Conservation (phyloP, 1,284 basidiomycete genomes). For the Coniferiporia weirii region DNA sequence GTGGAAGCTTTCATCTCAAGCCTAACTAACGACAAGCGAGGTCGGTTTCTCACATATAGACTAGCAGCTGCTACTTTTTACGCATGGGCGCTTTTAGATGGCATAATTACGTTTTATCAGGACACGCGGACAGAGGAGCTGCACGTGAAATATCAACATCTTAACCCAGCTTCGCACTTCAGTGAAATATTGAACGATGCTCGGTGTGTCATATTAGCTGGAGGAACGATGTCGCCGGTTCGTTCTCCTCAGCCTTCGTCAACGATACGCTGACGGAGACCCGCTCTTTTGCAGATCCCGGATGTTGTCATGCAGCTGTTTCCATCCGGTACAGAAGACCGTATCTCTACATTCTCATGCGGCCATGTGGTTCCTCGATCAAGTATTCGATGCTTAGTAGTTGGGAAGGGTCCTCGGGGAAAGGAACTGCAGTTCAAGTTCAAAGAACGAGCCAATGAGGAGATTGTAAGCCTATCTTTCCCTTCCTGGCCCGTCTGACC, state of each 20-base stretch:
- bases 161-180: conserved; percentile 92
- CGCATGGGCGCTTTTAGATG: conserved; percentile 42
- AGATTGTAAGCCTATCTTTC: conserved; percentile 44
- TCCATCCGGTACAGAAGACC: conserved; percentile 53
- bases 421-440: conserved; percentile 81
- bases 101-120: conserved; percentile 53
- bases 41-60: conserved; percentile 39
- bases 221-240: conserved; percentile 97
- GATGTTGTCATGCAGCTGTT: conserved; percentile 87
- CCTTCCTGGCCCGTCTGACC: not conserved
- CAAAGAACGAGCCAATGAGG: conserved; percentile 65
- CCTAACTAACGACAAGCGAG: conserved; percentile 76
- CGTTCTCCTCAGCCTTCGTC: conserved; percentile 17
- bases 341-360: conserved; percentile 81
- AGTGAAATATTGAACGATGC: conserved; percentile 76
- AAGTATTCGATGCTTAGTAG: conserved; percentile 76
- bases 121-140: conserved; percentile 41
- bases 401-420: conserved; percentile 76
- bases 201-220: conserved; percentile 82
- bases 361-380: conserved; percentile 85
- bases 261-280: not conserved
- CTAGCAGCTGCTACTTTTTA: not conserved
- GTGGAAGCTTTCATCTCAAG: conserved; percentile 86
- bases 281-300: conserved; percentile 58
- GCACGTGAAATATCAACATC: conserved; percentile 85